Conservation (phyloP, 495 filamentous ascomycete species). For the Bryoglossum gracile region DNA sequence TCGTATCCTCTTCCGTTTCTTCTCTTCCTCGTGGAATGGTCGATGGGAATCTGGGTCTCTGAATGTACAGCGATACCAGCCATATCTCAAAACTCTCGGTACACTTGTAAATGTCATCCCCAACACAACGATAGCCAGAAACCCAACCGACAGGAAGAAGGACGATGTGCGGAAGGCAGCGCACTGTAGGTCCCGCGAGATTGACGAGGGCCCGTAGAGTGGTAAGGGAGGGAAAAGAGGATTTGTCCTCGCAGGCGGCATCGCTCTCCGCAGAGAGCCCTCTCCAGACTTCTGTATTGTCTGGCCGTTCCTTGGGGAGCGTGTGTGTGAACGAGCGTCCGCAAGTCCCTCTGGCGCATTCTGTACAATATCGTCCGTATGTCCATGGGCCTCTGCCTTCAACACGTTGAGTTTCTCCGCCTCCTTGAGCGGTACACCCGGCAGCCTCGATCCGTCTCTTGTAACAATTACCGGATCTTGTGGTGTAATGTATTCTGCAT, state of each 20-base stretch:
- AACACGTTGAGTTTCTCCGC: constrained; percentile 59
- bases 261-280: constrained; percentile 33
- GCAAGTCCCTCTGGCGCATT: no score
- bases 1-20: constrained; percentile 43
- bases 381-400: constrained; percentile 47
- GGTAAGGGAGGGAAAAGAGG: constrained; percentile 86
- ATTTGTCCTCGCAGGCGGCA: constrained; percentile 60
- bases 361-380: no score
- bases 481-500: constrained; percentile 60
- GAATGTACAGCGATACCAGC: constrained; percentile 43
- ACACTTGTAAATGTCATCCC: constrained; percentile 61
- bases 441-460: constrained; percentile 54
- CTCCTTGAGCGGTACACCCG: constrained; percentile 56
- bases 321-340: no score
- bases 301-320: constrained; percentile 1
- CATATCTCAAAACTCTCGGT: constrained; percentile 37
- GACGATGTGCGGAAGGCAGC: constrained; percentile 54
- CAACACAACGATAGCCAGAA: constrained; percentile 67
- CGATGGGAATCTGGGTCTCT: constrained; percentile 49
- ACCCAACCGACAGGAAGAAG: constrained; percentile 66
- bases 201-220: constrained; percentile 68
- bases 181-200: constrained; percentile 56
- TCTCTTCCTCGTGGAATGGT: constrained; percentile 64
- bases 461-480: constrained; percentile 66
- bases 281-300: constrained; percentile 21